Base-by-base conservation (phyloP, 495 filamentous ascomycete species). In the Immersiella caudata region DNA sequence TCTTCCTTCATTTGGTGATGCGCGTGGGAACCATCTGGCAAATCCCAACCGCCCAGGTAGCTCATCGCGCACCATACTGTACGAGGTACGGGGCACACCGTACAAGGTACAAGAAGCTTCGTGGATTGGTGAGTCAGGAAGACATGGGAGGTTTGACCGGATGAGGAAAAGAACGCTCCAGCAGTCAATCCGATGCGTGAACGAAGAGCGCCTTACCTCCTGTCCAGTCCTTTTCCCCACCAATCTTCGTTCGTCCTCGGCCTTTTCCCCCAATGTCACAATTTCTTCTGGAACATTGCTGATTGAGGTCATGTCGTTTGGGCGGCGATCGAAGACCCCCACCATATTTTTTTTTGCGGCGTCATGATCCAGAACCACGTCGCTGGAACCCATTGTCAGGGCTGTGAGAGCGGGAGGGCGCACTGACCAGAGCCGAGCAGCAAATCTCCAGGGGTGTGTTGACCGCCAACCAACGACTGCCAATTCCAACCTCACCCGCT, bases 301-400 rank as follows among this genome's bases (percentile, higher is more conserved):
- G 51, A 46, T 56, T n/a, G 54, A 20, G n/a, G 33, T 51, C 29
- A 18, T 21, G 36, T 35, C 29, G 22, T 29, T n/a, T 35, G 24
- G 21, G n/a, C 26, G 46, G 46, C 2, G 33, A 50, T 33, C 35
- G 52, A 25, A 25, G 27, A 66, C 68, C 68, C 68, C 68, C 68
- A 70, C 68, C 58, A 54, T 33, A 20, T 33, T 33, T 33, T 26
- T 64, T 52, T 36, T 67, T 64, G 64, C 59, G 35, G 62, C 63
- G 60, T 55, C 54, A 58, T 50, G 64, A 57, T 66, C 67, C 62
- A 62, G 58, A 67, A 63, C 68, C 68, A 70, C 68, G 60, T 51
- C 56, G 68, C 68, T 67, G 68, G 68, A 68, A 66, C 60, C 35
- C 35, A 50, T 27, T 59, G 40, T 59, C 60, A 58, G 66, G 57